phyloP scores from a whole-genome alignment of 495 filamentous ascomycete species.

The Penicillium mononematosum region DNA sequence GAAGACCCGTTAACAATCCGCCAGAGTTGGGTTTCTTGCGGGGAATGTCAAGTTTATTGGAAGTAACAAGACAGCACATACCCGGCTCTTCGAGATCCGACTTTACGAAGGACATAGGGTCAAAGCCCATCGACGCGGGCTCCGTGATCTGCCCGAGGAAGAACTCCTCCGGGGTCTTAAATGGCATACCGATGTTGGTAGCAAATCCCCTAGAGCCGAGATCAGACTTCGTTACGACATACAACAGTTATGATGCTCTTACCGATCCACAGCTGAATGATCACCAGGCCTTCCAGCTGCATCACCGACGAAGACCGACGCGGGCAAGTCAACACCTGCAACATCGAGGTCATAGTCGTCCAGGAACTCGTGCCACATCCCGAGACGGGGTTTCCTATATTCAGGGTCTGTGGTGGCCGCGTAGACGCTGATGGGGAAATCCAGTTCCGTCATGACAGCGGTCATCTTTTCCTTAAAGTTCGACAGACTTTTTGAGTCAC shows the following conservation, averaged over 20 bases:
- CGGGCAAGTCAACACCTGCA: slow-evolving; percentile 59
- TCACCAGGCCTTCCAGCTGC: slow-evolving; percentile 68
- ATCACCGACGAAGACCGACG: slow-evolving; percentile 87
- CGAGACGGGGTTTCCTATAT: slow-evolving; percentile 81
- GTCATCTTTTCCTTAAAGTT: slow-evolving; percentile 78
- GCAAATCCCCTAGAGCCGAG: slow-evolving; percentile 60
- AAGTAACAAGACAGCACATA: slow-evolving; percentile 20
- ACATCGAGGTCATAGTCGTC: slow-evolving; percentile 69
- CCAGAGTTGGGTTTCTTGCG: not conserved
- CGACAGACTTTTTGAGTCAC: slow-evolving; percentile 58
- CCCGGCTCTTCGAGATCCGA: slow-evolving; percentile 33
- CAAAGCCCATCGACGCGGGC: slow-evolving; percentile 65
- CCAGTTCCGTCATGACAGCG: slow-evolving; percentile 66
- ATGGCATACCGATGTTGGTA: slow-evolving; percentile 73
- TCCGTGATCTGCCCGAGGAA: slow-evolving; percentile 66
- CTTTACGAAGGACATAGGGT: slow-evolving; percentile 56
- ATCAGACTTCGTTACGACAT: slow-evolving; percentile 8
- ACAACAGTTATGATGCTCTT: slow-evolving; percentile 12
- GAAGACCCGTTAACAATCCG: not conserved
- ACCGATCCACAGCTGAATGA: slow-evolving; percentile 81
- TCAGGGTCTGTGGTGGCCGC: slow-evolving; percentile 78
- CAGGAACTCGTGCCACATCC: slow-evolving; percentile 86
- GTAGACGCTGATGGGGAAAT: slow-evolving; percentile 77
- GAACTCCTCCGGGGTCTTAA: slow-evolving; percentile 87
- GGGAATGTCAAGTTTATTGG: not conserved